Percentiles rank a stretch among this genome's conserved stretches.
Evolutionary conservation across 306 rosid genomes (phyloP).

Genomic region (Alnus glutinosa): DNA sequence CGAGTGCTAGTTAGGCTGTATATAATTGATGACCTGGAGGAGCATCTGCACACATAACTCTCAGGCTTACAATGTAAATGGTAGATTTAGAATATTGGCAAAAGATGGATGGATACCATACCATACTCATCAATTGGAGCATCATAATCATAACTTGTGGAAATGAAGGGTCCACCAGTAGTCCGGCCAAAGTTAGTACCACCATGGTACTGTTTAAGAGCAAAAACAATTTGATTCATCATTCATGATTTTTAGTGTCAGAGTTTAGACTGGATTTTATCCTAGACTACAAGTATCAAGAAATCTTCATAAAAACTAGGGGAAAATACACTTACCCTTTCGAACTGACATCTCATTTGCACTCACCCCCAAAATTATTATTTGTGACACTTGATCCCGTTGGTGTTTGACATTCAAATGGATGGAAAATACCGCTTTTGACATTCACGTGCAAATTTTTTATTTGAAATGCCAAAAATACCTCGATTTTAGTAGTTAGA

Average conservation of each 20-base stretch:
- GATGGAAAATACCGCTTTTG: no score
- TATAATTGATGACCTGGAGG: neutral
- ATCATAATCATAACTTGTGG: slow-evolving; percentile 94
- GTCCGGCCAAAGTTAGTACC: slow-evolving; percentile 88
- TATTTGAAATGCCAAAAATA: no score
- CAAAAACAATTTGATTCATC: slow-evolving; percentile 29
- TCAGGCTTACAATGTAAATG: slow-evolving; percentile 6
- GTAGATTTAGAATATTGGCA: slow-evolving; percentile 5
- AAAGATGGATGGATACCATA: slow-evolving; percentile 38
- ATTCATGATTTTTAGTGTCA: slow-evolving; percentile 5
- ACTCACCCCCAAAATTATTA: no score
- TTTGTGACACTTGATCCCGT: no score
- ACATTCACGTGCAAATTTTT: no score
- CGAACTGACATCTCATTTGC: no score
- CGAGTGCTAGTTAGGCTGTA: neutral
- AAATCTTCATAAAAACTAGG: neutral
- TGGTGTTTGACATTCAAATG: no score
- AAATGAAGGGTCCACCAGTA: slow-evolving; percentile 81
- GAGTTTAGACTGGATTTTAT: neutral
- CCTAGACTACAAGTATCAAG: neutral
- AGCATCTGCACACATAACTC: slow-evolving; percentile 5
- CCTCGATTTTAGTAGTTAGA: no score
- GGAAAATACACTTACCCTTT: no score
- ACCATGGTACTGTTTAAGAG: slow-evolving; percentile 80
- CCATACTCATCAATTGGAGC: slow-evolving; percentile 96